Evolutionary conservation across 2,329 filamentous ascomycete species (phyloP).

Genomic region (Talaromyces verruculosus): DNA sequence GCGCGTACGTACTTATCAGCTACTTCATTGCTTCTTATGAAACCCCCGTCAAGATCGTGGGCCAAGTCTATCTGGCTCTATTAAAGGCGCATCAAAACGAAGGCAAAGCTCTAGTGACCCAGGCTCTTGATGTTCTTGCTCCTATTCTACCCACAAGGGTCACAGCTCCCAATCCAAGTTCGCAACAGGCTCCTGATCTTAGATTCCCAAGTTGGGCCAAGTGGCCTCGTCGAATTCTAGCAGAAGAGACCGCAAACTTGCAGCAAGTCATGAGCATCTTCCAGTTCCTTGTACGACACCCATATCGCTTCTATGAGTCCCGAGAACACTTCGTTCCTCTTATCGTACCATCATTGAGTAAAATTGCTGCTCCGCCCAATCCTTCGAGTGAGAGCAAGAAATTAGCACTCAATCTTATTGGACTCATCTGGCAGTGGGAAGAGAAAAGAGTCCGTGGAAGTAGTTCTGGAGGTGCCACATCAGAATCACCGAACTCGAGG

Average conservation of each 20-base stretch:
- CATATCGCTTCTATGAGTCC: slow-evolving; percentile 90
- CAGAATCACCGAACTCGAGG: slow-evolving; percentile 69
- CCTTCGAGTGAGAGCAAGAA: slow-evolving; percentile 90
- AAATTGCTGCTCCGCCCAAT: slow-evolving; percentile 76
- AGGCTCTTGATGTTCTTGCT: slow-evolving; percentile 92
- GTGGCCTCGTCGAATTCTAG: slow-evolving; percentile 83
- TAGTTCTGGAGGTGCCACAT: slow-evolving; percentile 40
- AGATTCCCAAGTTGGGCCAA: slow-evolving; percentile 83
- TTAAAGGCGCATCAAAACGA: slow-evolving; percentile 94
- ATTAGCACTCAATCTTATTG: slow-evolving; percentile 85
- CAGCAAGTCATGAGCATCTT: slow-evolving; percentile 98
- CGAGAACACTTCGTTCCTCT: slow-evolving; percentile 85
- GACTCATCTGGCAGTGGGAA: slow-evolving; percentile 90
- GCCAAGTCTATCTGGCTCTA: slow-evolving; percentile 89
- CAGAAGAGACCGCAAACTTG: slow-evolving; percentile 90
- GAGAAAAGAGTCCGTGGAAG: slow-evolving; percentile 69
- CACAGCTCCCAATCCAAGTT: slow-evolving; percentile 36
- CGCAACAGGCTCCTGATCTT: slow-evolving; percentile 64
- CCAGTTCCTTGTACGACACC: slow-evolving; percentile 90
- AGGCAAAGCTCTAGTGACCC: slow-evolving; percentile 85
- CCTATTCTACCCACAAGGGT: slow-evolving; percentile 87
- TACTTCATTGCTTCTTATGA: slow-evolving; percentile 98
- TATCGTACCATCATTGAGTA: slow-evolving; percentile 84
- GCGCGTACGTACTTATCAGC: slow-evolving; percentile 91
- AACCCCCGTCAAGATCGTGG: slow-evolving; percentile 91